Percentiles rank a stretch among this genome's conserved stretches.
These are phyloP conservation scores for Coprinopsis marcescibilis DNA, from an alignment of 768 basidiomycete species.

Conservation along the genomic window DNA sequence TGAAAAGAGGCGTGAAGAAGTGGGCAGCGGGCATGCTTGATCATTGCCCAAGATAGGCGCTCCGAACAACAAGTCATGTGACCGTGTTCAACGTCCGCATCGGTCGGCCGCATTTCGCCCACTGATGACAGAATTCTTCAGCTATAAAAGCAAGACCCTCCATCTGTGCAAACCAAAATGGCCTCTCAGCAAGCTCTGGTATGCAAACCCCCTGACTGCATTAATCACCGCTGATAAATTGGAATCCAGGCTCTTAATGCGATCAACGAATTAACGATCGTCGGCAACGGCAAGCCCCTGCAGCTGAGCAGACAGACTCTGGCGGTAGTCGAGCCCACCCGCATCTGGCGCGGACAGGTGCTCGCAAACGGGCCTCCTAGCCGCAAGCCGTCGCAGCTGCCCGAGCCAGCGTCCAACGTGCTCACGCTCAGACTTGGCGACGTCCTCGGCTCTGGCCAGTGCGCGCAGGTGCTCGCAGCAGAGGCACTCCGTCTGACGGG, in stretches of 20 bases:
- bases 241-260: conserved; percentile 16
- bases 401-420: conserved; percentile 11
- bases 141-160: background rate
- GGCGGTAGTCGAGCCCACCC: conserved; percentile 8
- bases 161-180: too few species aligned
- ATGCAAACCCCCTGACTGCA: too few species aligned
- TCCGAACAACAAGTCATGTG: background rate
- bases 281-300: conserved; percentile 9
- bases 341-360: conserved; percentile 13
- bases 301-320: conserved; percentile 6
- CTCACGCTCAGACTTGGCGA: conserved; percentile 10
- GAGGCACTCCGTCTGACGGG: conserved; percentile 5
- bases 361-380: conserved; percentile 18
- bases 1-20: background rate
- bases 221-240: too few species aligned
- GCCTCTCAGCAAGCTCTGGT: too few species aligned
- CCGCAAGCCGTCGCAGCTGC: conserved; percentile 15
- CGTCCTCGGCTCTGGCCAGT: conserved; percentile 17
- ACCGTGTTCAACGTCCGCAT: too few species aligned
- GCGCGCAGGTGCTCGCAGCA: conserved; percentile 14
- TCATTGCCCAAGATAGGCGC: too few species aligned
- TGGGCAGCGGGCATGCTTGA: too few species aligned
- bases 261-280: conserved; percentile 10
- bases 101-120: too few species aligned
- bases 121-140: too few species aligned